Conservation (phyloP, 306 rosid species). For the Vigna nakashimae region DNA sequence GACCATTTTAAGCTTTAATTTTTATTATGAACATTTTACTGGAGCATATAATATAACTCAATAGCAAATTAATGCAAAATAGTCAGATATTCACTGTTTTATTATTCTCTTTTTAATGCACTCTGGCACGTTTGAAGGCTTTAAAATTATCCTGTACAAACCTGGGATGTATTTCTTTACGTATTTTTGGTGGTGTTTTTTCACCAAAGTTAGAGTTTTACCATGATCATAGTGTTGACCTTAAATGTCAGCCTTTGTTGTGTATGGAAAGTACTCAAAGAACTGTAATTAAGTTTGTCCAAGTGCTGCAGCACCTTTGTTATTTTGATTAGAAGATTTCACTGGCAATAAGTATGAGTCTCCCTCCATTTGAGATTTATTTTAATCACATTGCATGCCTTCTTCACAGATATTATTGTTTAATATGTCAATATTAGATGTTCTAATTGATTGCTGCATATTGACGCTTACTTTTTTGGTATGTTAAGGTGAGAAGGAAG, state of each 20-base stretch:
- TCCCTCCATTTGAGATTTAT: too few relatives aligned
- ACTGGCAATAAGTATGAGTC: neutral
- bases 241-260: neutral
- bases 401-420: too few relatives aligned
- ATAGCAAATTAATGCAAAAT: constrained; percentile 7
- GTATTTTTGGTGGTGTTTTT: neutral
- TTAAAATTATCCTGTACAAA: neutral
- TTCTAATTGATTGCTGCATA: too few relatives aligned
- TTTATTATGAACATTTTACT: constrained; percentile 18
- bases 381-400: too few relatives aligned
- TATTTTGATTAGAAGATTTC: too few relatives aligned
- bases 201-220: neutral
- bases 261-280: neutral
- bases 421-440: too few relatives aligned
- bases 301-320: neutral
- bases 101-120: too few relatives aligned
- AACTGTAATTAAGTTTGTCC: neutral
- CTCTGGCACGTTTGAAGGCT: neutral
- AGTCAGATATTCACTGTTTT: neutral
- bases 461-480: constrained; percentile 22
- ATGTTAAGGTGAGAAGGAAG: constrained; percentile 82
- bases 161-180: neutral
- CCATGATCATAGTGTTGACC: neutral
- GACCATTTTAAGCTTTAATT: neutral
- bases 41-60: neutral